phyloP scores from a whole-genome alignment of 2,329 filamentous ascomycete species.

The Sporothrix mexicana region DNA sequence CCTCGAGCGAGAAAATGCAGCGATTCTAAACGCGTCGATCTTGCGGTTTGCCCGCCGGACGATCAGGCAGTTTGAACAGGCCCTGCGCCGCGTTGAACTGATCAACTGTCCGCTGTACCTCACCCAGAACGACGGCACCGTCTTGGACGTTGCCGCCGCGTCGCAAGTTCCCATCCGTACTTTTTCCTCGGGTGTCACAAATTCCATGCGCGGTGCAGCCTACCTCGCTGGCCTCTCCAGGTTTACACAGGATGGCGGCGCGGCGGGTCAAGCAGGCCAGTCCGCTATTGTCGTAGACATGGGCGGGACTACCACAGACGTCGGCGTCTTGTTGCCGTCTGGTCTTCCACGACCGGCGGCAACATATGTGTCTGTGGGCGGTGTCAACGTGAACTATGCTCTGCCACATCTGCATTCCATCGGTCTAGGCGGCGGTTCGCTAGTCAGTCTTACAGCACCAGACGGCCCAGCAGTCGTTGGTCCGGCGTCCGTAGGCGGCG shows the following conservation, averaged over 20 bases:
- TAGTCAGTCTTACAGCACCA: not conserved
- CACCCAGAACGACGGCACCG: not conserved
- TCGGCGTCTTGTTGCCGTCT: not conserved
- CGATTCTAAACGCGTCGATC: not conserved
- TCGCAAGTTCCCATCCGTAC: not conserved
- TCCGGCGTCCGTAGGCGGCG: not conserved
- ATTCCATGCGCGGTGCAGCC: not conserved
- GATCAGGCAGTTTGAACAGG: not conserved
- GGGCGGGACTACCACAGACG: not conserved
- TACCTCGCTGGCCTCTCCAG: not conserved
- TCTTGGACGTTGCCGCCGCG: not conserved
- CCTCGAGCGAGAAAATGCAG: constrained; percentile 7
- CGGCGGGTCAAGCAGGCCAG: not conserved
- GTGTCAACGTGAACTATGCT: not conserved
- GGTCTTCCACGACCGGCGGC: not conserved
- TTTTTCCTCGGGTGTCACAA: not conserved
- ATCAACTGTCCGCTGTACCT: not conserved
- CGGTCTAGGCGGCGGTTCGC: not conserved
- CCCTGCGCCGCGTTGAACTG: not conserved
- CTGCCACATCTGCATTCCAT: constrained; percentile 3
- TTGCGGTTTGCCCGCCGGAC: not conserved
- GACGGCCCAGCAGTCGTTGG: not conserved
- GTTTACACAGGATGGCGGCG: not conserved
- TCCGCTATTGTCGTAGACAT: constrained; percentile 5
- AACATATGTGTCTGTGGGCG: not conserved